phyloP scores from a whole-genome alignment of 2,329 filamentous ascomycete genomes.

The Fusarium miscanthi region DNA sequence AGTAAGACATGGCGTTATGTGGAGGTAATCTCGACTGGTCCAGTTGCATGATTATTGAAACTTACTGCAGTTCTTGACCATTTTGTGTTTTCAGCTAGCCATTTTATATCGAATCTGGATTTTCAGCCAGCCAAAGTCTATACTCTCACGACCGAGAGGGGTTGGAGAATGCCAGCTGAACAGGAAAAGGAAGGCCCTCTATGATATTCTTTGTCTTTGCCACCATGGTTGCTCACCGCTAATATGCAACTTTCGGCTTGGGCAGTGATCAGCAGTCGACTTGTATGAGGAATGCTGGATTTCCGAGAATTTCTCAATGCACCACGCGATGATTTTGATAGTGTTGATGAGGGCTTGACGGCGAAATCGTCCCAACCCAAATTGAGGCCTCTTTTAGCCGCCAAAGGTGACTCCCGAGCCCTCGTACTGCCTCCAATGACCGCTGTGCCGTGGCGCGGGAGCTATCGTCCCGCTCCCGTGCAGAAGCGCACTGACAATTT shows the following conservation, averaged over 20 bases:
- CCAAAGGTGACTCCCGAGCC: no score
- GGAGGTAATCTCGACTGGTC: not conserved
- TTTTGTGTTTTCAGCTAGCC: no score
- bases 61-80: no score
- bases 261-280: not conserved
- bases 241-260: not conserved
- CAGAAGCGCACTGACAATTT: not conserved
- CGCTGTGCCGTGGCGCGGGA: not conserved
- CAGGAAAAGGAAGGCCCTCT: not conserved
- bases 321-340: fast-evolving
- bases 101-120: no score
- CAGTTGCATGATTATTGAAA: no score
- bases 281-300: no score
- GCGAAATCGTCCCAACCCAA: not conserved
- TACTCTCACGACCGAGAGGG: not conserved
- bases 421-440: not conserved
- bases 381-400: no score
- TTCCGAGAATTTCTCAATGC: fast-evolving
- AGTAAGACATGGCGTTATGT: not conserved
- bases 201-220: not conserved
- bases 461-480: not conserved
- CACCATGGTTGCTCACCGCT: not conserved
- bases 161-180: not conserved
- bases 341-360: not conserved
- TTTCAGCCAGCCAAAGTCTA: not conserved